These are phyloP conservation scores for Orychophragmus violaceus DNA, from an alignment of 345 rosid species.

Conservation along the genomic window DNA sequence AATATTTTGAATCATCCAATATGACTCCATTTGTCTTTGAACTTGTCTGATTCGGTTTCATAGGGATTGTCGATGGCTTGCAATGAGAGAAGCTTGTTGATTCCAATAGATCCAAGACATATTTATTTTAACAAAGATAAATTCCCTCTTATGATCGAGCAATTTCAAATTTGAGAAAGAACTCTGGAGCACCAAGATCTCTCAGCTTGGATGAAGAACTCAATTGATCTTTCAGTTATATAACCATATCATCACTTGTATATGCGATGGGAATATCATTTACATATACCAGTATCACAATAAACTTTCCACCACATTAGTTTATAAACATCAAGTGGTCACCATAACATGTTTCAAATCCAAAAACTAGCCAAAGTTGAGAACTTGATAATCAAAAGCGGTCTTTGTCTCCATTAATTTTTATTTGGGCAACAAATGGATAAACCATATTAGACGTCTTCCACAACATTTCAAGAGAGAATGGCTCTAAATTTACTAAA, in stretches of 20 bases:
- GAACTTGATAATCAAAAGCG: conserved; percentile 50
- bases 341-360: neutral
- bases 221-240: neutral
- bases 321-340: neutral
- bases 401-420: conserved; percentile 63
- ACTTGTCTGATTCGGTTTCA: neutral
- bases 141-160: neutral
- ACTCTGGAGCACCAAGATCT: neutral
- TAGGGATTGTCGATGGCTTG: neutral
- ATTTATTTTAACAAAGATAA: too few species aligned
- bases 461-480: neutral
- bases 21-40: neutral
- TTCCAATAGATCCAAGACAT: neutral
- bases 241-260: neutral
- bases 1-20: neutral
- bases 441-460: neutral
- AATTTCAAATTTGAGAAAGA: neutral
- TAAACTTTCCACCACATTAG: too few species aligned
- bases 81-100: neutral
- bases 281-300: too few species aligned
- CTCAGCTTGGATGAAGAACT: neutral
- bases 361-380: neutral
- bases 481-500: neutral
- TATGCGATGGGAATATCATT: neutral
- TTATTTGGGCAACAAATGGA: neutral